Evolutionary conservation across 352 stramenopile genomes (phyloP), one percentile per base, ranked within the genome.

Genomic region (Blastocystis sp.): DNA sequence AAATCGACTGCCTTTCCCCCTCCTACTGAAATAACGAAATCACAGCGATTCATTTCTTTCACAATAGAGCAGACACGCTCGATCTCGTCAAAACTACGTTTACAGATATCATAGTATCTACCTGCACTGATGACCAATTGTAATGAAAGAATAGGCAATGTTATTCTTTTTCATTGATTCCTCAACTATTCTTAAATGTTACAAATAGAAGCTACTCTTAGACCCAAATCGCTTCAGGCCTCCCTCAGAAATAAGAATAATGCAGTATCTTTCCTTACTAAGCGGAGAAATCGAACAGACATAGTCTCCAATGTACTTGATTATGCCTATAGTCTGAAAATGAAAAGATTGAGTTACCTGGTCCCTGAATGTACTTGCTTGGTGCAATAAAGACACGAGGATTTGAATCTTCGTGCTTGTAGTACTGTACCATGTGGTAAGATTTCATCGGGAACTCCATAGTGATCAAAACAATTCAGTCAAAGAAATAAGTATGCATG

Each of bases 291-390:
- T 88, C 3, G 62, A 76, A 64, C 62, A 76, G 76, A 88, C 43
- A 55, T 88, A 88, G 15, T 88, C 66, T 56, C 77, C 77, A 18
- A 77, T 6, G 50, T 76, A 79, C 20, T 79, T 73, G 7, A 77
- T 43, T 18, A 88, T 39, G 18, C 66, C 77, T 88, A 56, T 4
- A 9, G 41, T 23, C 66, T 18, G 76, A 20, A 34, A 43, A 26
- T 50, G 18, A 45, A 4, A n/a, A 47, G 39, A 39, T 50, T 23
- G 4, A 47, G 64, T 63, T 62, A 88, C 77, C 66, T 23, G 77
- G 77, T 45, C 77, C 77, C 55, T 88, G 77, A n/a, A 88, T 88
- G 50, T 88, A 88, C 77, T 88, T 88, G 8, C 41, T 68, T 29
- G 77, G 77, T 59, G 77, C 62, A 37, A 88, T 88, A 29, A 88